Evolutionary conservation across 345 rosid species (phyloP).

Genomic region (Physaria fendleri): DNA sequence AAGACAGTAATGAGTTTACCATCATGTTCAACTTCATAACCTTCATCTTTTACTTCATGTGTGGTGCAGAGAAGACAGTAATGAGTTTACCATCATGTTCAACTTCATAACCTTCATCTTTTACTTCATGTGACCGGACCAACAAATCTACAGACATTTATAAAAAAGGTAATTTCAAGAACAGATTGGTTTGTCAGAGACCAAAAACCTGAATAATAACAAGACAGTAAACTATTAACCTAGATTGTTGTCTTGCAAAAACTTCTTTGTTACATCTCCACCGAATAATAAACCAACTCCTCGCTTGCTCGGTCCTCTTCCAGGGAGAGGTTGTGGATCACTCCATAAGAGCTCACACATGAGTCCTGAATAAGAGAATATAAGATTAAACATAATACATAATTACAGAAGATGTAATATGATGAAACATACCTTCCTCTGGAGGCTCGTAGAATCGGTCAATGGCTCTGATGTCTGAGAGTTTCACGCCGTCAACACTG

Average conservation of each 20-base stretch:
- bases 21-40: constrained; percentile 92
- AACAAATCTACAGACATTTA: constrained; percentile 55
- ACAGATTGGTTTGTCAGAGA: background rate
- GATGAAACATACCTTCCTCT: constrained; percentile 80
- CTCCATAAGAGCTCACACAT: constrained; percentile 99
- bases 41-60: constrained; percentile 98
- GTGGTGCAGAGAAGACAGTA: no score
- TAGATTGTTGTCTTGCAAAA: constrained; percentile 81
- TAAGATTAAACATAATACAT: background rate
- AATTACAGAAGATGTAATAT: background rate
- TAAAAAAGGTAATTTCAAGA: background rate
- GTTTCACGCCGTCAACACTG: constrained; percentile 91
- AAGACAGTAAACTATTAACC: constrained; percentile 43
- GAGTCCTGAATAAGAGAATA: constrained; percentile 45
- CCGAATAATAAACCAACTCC: constrained; percentile 97
- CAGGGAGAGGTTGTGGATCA: constrained; percentile 92
- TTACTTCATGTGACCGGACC: constrained; percentile 93
- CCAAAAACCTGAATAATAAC: background rate
- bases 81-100: no score
- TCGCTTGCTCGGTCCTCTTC: constrained; percentile 97
- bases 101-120: no score
- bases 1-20: constrained; percentile 95
- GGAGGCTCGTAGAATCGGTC: constrained; percentile 97
- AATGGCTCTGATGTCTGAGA: constrained; percentile 77
- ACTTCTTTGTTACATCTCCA: constrained; percentile 77